Percentiles rank a stretch among this genome's conserved stretches.
phyloP scores from a whole-genome alignment of 345 rosid species.

The Gossypium mustelinum region DNA sequence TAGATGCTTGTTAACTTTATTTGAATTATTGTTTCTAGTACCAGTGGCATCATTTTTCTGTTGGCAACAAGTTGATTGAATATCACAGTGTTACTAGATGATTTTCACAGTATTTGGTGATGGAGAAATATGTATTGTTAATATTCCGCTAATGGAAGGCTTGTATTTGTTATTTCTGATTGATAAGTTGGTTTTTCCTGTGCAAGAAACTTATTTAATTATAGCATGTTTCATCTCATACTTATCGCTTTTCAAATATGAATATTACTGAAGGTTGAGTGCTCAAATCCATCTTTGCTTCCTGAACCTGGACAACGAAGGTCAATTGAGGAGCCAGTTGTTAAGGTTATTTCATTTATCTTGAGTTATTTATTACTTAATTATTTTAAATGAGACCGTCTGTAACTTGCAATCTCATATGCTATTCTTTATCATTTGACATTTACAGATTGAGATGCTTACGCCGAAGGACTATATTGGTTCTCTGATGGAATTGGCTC shows the following conservation, averaged over 20 bases:
- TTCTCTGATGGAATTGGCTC: constrained; percentile 93
- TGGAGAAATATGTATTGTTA: not conserved
- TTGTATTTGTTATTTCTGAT: not conserved
- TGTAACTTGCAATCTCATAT: constrained; percentile 2
- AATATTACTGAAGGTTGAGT: constrained; percentile 63
- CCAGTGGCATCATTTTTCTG: not conserved
- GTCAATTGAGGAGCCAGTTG: constrained; percentile 89
- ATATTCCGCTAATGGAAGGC: constrained; percentile 1
- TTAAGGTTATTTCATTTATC: constrained; percentile 56
- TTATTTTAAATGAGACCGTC: not conserved
- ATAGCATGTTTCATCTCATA: constrained; percentile 11
- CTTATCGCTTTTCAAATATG: constrained; percentile 20
- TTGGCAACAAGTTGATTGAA: not conserved
- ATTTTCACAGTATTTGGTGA: not conserved
- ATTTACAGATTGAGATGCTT: constrained; percentile 81
- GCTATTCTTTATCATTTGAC: constrained; percentile 23
- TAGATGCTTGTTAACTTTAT: not conserved
- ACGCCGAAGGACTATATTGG: constrained; percentile 97
- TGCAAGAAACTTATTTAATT: constrained; percentile 9
- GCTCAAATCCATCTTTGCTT: constrained; percentile 95
- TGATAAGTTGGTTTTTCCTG: constrained; percentile 3
- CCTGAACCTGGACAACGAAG: constrained; percentile 92
- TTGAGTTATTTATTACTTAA: constrained; percentile 9
- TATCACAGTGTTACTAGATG: constrained; percentile 4
- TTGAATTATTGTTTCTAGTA: not conserved